Base-by-base conservation (phyloP, 257 asterid genomes). In the Plantago major region DNA sequence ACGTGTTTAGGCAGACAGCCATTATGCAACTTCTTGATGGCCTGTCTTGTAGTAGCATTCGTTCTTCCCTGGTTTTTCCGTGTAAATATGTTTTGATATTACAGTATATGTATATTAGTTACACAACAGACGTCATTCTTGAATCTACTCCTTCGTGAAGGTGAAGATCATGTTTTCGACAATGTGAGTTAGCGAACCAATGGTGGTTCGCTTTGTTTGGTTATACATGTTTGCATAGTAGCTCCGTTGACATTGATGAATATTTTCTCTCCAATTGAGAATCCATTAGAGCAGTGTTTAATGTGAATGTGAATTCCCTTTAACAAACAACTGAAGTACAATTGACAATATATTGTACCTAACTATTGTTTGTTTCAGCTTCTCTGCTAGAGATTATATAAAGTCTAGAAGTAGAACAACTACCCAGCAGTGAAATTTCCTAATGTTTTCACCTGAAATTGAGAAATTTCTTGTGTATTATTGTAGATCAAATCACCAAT, bases 51-150 rank as follows among this genome's bases (percentile, higher is more conserved):
- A 33, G 68, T 82, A 14, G 81, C 85, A 22, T 82, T 79, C 56
- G 72, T 79, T 18, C 64, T 82, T 19, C 84, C 86, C 3, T 82
- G 89, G 89, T 79, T 82, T 62, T 75, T 75, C 64, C 86, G 80
- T 45, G 73, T 79, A 22, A 69, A 79, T 38, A 67, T 79, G 73
- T 82, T 78, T 53, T 78, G 15, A 57, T 40, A 18, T 53, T 26
- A 22, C 58, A 26, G 22, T 17, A 26, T 52, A 16, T 53, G 33
- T 26, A 19, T 53, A 26, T n/a, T 53, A 53, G 2, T 26, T 26
- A 40, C 33, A 5, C 38, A 53, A n/a, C 38, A 53, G 19, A 52
- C 58, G 11, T 18, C 58, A 53, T 53, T 53, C 58, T 53, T 28
- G 58, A 53, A 10, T 53, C 46, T 38, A 57, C 4, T 15, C 46